Evolutionary conservation across 331 rosid genomes (phyloP).

Genomic region (Acacia pycnantha): DNA sequence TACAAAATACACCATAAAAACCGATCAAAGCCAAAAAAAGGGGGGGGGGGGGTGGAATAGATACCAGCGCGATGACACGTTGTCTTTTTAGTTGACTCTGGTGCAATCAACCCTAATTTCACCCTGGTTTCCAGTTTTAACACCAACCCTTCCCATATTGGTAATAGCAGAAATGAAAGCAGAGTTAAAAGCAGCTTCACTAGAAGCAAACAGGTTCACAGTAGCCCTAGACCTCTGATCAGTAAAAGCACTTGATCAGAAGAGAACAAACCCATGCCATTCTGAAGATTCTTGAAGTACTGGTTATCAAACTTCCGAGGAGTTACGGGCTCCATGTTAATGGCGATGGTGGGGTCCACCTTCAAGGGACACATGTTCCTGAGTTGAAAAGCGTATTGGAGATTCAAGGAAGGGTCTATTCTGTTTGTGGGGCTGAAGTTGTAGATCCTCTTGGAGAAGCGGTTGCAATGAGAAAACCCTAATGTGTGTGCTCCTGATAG

Average conservation of each 20-base stretch:
- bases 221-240: constrained; percentile 66
- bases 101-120: constrained; percentile 64
- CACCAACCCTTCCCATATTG: constrained; percentile 74
- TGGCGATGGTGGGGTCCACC: constrained; percentile 67
- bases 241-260: constrained; percentile 69
- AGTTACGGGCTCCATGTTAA: constrained; percentile 67
- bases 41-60: too few relatives aligned
- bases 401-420: constrained; percentile 60
- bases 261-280: constrained; percentile 72
- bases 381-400: constrained; percentile 52
- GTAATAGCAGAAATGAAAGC: constrained; percentile 76
- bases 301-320: constrained; percentile 68
- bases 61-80: background rate
- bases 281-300: constrained; percentile 81
- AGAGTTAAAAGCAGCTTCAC: constrained; percentile 46
- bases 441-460: constrained; percentile 54
- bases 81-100: constrained; percentile 33
- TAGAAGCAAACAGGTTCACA: constrained; percentile 71
- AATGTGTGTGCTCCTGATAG: constrained; percentile 91
- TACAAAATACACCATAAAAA: background rate
- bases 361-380: constrained; percentile 53
- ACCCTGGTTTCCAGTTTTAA: constrained; percentile 65
- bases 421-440: constrained; percentile 47
- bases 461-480: constrained; percentile 83
- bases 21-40: background rate